Evolutionary conservation across 2,329 filamentous ascomycete genomes (phyloP), one percentile per base, ranked within the genome.

Genomic region (Seiridium unicorne): DNA sequence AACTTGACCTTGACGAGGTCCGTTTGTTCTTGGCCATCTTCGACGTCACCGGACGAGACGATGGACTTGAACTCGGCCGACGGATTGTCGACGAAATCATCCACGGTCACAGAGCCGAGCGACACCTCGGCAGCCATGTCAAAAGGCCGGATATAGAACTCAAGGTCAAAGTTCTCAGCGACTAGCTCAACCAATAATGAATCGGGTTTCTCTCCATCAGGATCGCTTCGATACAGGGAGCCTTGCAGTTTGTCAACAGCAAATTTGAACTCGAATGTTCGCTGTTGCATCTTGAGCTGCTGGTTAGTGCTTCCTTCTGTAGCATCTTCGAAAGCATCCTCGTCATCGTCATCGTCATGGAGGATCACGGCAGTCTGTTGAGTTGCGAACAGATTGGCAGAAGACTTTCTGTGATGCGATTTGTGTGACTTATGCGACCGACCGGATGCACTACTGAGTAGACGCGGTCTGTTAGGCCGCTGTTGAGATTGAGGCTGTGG

Each of bases 181-280:
- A 98, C 89, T 6, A 99, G 79, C 69, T 98, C 94, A 2, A 96
- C 94, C 7, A 99, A 81, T 2, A 99, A 79, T 58, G 90, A 82
- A 68, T 99, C 96, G 0, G 88, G 84, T 63, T 88, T 88, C 62
- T 84, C 84, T 51, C 88, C 87, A 66, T 94, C 89, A 0, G 91
- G 86, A 68, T 97, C 93, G 59, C 93, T 92, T 64, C 89, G 87
- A 74, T 92, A 99, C 1, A 99, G 80, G 1, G 95, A 98, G 2
- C 95, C 95, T 74, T 96, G 93, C 51, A 99, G 83, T 62, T 90
- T 92, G 69, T 97, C 95, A 42, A 99, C 95, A 7, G 92, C 93
- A 74, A 99, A 99, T 66, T 93, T 96, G 78, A 99, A 92, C 72
- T 99, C 93, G 66, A 99, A 98, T 64, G 90, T 94, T 49, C 91